phyloP scores from a whole-genome alignment of 352 stramenopile species.

The Thraustochytrium sp. region DNA sequence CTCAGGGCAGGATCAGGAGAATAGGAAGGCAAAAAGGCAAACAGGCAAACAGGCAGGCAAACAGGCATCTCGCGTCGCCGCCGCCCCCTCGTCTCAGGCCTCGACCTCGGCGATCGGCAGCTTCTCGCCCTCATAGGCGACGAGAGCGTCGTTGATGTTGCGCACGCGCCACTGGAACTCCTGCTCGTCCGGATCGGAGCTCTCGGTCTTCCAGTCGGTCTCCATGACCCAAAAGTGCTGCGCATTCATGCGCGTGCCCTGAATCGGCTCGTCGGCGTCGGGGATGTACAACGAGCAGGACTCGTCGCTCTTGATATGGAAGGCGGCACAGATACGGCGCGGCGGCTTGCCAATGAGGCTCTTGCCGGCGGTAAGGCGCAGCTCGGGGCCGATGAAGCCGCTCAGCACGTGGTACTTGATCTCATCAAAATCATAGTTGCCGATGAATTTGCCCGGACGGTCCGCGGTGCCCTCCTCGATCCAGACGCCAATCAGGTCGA shows the following conservation, averaged over 20 bases:
- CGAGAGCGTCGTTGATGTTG: constrained; percentile 22
- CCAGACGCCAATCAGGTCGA: not conserved
- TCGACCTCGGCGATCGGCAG: not conserved
- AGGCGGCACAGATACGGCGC: not conserved
- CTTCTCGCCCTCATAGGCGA: not conserved
- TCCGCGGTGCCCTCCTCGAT: constrained; percentile 6
- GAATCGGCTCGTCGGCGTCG: not conserved
- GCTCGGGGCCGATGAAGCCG: constrained; percentile 2
- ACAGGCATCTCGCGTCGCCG: no score
- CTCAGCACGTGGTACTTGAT: constrained; percentile 17
- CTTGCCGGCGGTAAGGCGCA: not conserved
- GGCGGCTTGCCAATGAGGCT: constrained; percentile 20
- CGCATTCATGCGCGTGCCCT: not conserved
- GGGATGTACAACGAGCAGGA: not conserved
- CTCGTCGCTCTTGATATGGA: not conserved
- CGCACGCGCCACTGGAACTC: constrained; percentile 19
- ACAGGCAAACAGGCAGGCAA: not conserved
- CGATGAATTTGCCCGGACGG: not conserved
- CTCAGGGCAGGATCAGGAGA: no score
- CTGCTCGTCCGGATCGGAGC: not conserved
- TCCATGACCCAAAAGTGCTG: constrained; percentile 22
- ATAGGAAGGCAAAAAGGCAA: no score
- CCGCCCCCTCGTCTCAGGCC: not conserved
- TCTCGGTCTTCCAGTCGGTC: constrained; percentile 18
- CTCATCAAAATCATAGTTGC: not conserved